phyloP scores from a whole-genome alignment of 176 grass and related monocot genomes.

The Cymbopogon citratus region DNA sequence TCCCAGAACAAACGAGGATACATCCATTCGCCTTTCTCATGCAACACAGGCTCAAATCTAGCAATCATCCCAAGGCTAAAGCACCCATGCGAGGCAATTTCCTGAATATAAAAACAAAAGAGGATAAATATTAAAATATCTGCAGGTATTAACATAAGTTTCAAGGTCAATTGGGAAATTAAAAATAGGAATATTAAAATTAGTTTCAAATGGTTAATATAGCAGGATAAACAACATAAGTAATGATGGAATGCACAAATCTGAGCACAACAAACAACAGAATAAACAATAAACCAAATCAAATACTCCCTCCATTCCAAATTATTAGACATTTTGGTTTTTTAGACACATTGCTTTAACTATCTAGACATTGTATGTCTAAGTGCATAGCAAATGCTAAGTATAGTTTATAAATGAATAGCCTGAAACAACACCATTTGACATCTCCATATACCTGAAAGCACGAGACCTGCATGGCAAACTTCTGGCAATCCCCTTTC shows the following conservation, averaged over 20 bases:
- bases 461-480: slow-evolving; percentile 84
- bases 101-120: slow-evolving; percentile 40
- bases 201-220: not conserved
- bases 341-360: not conserved
- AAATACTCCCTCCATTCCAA: not conserved
- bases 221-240: not conserved
- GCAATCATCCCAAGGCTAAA: slow-evolving; percentile 97
- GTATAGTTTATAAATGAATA: not conserved
- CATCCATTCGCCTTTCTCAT: slow-evolving; percentile 84
- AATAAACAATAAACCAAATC: not conserved
- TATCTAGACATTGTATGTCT: not conserved
- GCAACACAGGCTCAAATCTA: slow-evolving; percentile 62
- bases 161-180: not conserved
- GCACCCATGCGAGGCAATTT: slow-evolving; percentile 93
- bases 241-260: not conserved
- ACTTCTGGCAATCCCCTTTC: slow-evolving; percentile 59
- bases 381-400: not conserved
- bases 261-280: not conserved
- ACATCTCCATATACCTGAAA: slow-evolving; percentile 50
- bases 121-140: not conserved
- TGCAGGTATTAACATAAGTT: not conserved
- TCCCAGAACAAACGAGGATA: slow-evolving; percentile 97
- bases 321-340: not conserved
- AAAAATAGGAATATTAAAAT: not conserved
- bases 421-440: not conserved